Base-by-base conservation (phyloP, 2,329 filamentous ascomycete genomes). In the Fusarium ramigenum region DNA sequence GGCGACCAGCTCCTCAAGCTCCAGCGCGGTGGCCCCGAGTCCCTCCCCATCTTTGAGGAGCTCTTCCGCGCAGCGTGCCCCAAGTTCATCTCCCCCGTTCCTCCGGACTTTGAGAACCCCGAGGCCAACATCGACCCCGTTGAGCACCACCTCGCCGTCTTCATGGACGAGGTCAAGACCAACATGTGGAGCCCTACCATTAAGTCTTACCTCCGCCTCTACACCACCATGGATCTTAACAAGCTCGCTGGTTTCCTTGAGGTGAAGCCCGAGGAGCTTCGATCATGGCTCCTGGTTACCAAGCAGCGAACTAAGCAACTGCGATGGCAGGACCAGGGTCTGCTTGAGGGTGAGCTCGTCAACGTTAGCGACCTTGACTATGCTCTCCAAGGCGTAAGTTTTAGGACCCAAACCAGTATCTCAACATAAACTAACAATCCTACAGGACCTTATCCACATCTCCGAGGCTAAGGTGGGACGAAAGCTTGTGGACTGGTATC, bases 161-260 rank as follows among this genome's bases (percentile, higher is more conserved):
- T 99, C 89, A 98, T 99, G 96, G 95, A 98, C 78, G 96, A 99
- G 87, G 96, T 99, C 84, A 97, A 97, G 91, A 98, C 94, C 85
- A 98, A 97, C 85, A 96, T 99, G 90, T 97, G 91, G 91, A 96
- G 94, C 83, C 96, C 96, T 49, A 98, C 95, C 50, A 93, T 99
- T 83, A 97, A 97, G 89, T 98, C 95, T 72, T 99, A 99, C 88
- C 91, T 99, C 77, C 96, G 97, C 83, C 93, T 99, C 63, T 99
- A 99, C 91, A 98, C 96, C 50, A 99, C 96, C 77, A 98, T 99
- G 96, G 96, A 99, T 80, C 88, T 99, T 73, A 96, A 96, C 88
- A 99, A 99, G 87, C 91, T 99, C 70, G 94, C 96, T 70, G 95
- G 95, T 69, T 99, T 99, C 90, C 89, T 99, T 62, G 96, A 98